Conservation (phyloP, 139 green algal genomes). For the Pseudopediastrum boryanum region DNA sequence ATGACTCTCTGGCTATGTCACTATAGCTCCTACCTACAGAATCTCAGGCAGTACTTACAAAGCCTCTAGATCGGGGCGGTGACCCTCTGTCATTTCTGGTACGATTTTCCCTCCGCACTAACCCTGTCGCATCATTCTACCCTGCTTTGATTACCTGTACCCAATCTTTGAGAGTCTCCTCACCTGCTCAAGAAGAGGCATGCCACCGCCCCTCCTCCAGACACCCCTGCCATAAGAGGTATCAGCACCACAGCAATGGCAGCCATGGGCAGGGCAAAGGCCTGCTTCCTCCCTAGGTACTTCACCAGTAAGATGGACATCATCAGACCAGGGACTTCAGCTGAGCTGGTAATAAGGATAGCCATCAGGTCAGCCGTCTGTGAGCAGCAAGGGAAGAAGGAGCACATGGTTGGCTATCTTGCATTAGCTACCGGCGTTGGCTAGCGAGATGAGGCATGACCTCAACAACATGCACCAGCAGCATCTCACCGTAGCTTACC, state of each 20-base stretch:
- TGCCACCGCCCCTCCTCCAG: no score
- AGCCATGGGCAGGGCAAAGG: constrained; percentile 26
- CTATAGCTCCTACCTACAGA: no score
- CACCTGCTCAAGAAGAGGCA: no score
- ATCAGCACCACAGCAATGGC: constrained; percentile 31
- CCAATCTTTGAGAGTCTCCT: no score
- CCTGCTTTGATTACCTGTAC: no score
- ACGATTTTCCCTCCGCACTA: no score
- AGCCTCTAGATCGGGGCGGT: no score
- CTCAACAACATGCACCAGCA: constrained; percentile 7
- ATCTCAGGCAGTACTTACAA: no score
- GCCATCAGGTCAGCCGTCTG: constrained; percentile 36
- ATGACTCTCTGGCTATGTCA: no score
- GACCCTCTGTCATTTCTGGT: no score
- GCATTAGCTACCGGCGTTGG: neutral
- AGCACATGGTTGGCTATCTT: neutral
- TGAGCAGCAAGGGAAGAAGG: neutral
- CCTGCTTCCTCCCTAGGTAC: constrained; percentile 7
- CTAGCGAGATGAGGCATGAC: neutral
- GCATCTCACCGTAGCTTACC: no score
- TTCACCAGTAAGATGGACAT: constrained; percentile 30
- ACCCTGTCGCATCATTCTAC: no score
- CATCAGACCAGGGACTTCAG: constrained; percentile 54
- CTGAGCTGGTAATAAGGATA: constrained; percentile 50
- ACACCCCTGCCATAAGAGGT: constrained; percentile 26